Conservation (phyloP, 768 basidiomycete species). For the Tubosaeta sp. region DNA sequence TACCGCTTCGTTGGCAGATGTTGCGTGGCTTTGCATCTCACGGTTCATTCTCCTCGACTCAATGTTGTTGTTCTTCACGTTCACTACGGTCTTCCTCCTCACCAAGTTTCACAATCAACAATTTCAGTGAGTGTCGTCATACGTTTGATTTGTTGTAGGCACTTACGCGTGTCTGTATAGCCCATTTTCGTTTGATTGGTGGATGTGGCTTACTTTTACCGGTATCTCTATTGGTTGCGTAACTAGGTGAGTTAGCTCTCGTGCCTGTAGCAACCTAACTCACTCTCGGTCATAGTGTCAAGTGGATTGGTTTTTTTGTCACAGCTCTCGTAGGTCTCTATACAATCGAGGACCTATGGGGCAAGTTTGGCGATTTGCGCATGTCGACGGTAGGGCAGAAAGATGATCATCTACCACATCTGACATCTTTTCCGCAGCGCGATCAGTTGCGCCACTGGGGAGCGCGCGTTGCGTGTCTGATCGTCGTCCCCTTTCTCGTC, state of each 20-base stretch:
- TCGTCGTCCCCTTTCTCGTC: constrained; percentile 84
- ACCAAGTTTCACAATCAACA: constrained; percentile 98
- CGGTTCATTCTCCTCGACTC: constrained; percentile 97
- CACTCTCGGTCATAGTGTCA: constrained; percentile 55
- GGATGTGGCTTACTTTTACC: constrained; percentile 90
- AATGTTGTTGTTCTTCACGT: constrained; percentile 98
- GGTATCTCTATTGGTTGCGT: constrained; percentile 95
- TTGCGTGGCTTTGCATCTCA: constrained; percentile 95
- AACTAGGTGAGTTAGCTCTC: constrained; percentile 55
- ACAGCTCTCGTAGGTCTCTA: constrained; percentile 93
- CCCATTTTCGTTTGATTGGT: constrained; percentile 95
- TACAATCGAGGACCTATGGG: constrained; percentile 97
- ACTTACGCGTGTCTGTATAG: constrained; percentile 36
- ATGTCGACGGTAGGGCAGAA: constrained; percentile 75
- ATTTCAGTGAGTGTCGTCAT: constrained; percentile 61
- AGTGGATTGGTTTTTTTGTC: constrained; percentile 94
- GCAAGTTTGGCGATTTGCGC: constrained; percentile 93
- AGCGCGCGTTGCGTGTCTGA: constrained; percentile 80
- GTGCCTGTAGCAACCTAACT: neutral
- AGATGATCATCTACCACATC: neutral
- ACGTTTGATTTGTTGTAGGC: neutral
- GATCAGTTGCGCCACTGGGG: constrained; percentile 90
- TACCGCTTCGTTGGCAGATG: constrained; percentile 50
- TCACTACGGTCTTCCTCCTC: constrained; percentile 91
- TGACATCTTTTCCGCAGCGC: constrained; percentile 42